Percentiles rank a stretch among this genome's conserved stretches.
Conservation (phyloP, 768 basidiomycete genomes). For the Lentinula sp. region DNA sequence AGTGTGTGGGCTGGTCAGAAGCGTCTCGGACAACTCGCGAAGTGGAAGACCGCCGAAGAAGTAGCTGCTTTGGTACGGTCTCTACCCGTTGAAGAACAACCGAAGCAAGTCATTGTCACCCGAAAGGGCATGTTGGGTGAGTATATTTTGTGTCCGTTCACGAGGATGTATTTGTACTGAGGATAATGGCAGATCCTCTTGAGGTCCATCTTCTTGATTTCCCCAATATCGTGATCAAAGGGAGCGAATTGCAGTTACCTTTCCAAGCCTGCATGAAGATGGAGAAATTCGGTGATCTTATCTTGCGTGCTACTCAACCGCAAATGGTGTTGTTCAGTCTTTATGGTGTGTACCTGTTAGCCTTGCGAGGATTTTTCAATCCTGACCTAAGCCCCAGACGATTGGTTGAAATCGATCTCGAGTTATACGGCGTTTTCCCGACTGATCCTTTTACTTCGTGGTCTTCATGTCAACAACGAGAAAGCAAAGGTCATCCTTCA, state of each 20-base stretch:
- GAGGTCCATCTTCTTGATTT: conserved; percentile 99
- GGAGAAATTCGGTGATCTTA: conserved; percentile 99
- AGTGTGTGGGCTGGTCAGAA: conserved; percentile 99
- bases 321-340: conserved; percentile 99
- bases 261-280: conserved; percentile 99
- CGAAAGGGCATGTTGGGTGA: conserved; percentile 98
- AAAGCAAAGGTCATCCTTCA: conserved; percentile 98
- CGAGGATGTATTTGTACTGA: neutral
- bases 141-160: conserved; percentile 15
- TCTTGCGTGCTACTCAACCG: conserved; percentile 95
- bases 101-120: conserved; percentile 99
- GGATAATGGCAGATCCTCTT: conserved; percentile 58
- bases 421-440: conserved; percentile 99
- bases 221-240: conserved; percentile 99
- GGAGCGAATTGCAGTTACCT: conserved; percentile 93
- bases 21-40: conserved; percentile 97
- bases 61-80: conserved; percentile 97
- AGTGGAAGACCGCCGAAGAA: conserved; percentile 99
- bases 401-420: conserved; percentile 98
- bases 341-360: conserved; percentile 50
- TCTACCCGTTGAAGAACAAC: conserved; percentile 98
- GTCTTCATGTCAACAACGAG: conserved; percentile 97
- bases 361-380: neutral
- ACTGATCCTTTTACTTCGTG: conserved; percentile 93
- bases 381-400: conserved; percentile 44